A percentile compares a stretch with the other conserved stretches of the same genome.
Evolutionary conservation across 768 basidiomycete genomes (phyloP).

Genomic region (Podaxis sp.): DNA sequence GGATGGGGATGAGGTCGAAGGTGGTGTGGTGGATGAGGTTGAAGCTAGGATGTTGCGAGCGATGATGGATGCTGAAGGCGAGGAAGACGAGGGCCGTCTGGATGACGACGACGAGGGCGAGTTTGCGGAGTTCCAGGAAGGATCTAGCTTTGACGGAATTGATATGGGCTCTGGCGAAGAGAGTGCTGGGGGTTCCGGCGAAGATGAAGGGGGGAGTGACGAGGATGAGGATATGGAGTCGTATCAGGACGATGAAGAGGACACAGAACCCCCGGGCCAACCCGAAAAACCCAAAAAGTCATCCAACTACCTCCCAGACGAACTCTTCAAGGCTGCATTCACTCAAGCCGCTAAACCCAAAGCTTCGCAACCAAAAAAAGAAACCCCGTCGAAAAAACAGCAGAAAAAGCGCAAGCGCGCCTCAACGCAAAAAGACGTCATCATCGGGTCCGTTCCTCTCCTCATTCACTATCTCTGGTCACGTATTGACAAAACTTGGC

Average conservation of each 20-base stretch:
- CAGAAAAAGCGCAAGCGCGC: slow-evolving; percentile 30
- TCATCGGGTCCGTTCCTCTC: slow-evolving; percentile 49
- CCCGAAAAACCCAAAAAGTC: neutral
- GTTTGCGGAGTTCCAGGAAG: slow-evolving; percentile 13
- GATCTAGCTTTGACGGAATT: slow-evolving; percentile 15
- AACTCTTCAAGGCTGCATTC: slow-evolving; percentile 60
- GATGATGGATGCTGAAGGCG: slow-evolving; percentile 38
- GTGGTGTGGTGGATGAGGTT: slow-evolving; percentile 9
- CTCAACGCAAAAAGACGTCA: slow-evolving; percentile 42
- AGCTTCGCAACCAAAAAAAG: slow-evolving; percentile 27
- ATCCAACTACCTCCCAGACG: slow-evolving; percentile 58
- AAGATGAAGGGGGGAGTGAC: slow-evolving; percentile 23
- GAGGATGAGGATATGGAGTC: slow-evolving; percentile 24
- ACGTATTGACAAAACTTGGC: neutral
- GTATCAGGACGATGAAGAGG: slow-evolving; percentile 21
- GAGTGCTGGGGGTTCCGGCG: slow-evolving; percentile 22
- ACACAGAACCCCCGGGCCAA: slow-evolving; percentile 21
- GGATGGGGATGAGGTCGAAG: slow-evolving; percentile 13
- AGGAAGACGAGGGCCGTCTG: slow-evolving; percentile 16
- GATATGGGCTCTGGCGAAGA: slow-evolving; percentile 23
- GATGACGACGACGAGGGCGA: slow-evolving; percentile 17
- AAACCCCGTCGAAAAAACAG: slow-evolving; percentile 22
- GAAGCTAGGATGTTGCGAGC: slow-evolving; percentile 36
- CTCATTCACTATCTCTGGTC: neutral
- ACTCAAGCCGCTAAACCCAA: neutral